phyloP scores from a whole-genome alignment of 768 basidiomycete species.

The Podaxis sp. region DNA sequence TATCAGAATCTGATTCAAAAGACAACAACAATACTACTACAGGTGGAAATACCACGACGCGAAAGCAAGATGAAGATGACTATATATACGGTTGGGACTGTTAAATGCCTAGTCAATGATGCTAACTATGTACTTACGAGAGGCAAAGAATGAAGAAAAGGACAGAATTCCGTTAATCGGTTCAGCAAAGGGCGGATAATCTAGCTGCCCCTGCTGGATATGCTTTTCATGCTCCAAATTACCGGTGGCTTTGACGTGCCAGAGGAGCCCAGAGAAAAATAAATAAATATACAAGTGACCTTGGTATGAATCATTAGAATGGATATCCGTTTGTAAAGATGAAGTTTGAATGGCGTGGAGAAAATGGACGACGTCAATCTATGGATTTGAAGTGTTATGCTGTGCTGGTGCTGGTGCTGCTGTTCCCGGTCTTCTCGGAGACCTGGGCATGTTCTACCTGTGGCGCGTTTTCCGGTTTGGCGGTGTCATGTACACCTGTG shows the following conservation, averaged over 20 bases:
- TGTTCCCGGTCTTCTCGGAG: not conserved
- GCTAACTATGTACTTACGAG: constrained; percentile 8
- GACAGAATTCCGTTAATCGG: not conserved
- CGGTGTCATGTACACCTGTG: constrained; percentile 11
- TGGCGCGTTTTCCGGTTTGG: constrained; percentile 1
- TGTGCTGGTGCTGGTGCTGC: not conserved
- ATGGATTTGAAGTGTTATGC: not conserved
- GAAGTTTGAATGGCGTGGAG: not conserved
- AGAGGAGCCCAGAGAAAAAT: not conserved
- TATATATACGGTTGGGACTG: constrained; percentile 81
- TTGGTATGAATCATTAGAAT: constrained; percentile 2
- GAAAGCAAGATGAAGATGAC: constrained; percentile 20
- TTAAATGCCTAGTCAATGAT: constrained; percentile 25
- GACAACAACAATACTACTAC: not conserved
- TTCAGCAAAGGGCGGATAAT: not conserved
- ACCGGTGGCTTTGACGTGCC: not conserved
- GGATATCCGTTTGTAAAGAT: not conserved
- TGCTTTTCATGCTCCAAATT: not conserved
- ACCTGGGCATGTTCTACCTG: not conserved
- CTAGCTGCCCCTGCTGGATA: not conserved
- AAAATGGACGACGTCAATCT: too few relatives aligned
- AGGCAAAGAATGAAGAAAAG: not conserved
- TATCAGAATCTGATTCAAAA: constrained; percentile 13
- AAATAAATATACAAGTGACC: not conserved
- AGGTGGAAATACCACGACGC: not conserved